These are phyloP conservation scores for Eucalyptus cloeziana DNA, from an alignment of 345 rosid genomes.

Conservation along the genomic window DNA sequence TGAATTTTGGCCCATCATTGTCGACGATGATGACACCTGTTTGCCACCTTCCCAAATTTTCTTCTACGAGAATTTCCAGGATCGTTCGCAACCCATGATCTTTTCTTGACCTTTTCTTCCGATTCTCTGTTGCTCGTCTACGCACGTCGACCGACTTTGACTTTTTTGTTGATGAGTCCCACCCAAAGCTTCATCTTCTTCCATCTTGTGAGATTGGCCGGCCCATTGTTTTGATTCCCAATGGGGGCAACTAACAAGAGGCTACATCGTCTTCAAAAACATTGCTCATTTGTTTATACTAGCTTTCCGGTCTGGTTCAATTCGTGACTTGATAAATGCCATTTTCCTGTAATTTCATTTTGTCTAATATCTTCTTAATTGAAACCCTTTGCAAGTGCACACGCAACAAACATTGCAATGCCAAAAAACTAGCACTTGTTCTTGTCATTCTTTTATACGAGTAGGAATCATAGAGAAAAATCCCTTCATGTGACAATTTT, in stretches of 20 bases:
- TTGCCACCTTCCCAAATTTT: background rate
- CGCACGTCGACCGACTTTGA: background rate
- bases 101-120: background rate
- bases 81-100: background rate
- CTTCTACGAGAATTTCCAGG: background rate
- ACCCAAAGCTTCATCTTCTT: background rate
- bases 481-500: too few species aligned
- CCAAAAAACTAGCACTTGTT: too few species aligned
- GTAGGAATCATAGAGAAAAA: too few species aligned
- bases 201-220: background rate
- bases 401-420: too few species aligned
- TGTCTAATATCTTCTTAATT: too few species aligned
- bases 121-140: background rate
- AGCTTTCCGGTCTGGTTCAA: background rate
- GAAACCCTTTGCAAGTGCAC: too few species aligned
- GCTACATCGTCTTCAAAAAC: background rate
- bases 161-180: background rate
- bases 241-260: background rate
- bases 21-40: background rate
- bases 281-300: background rate
- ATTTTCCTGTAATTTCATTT: background rate
- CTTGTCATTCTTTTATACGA: too few species aligned
- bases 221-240: background rate
- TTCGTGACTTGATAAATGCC: background rate
- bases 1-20: background rate